Base-by-base conservation (phyloP, 2,329 filamentous ascomycete genomes). In the Fusarium paranaense region DNA sequence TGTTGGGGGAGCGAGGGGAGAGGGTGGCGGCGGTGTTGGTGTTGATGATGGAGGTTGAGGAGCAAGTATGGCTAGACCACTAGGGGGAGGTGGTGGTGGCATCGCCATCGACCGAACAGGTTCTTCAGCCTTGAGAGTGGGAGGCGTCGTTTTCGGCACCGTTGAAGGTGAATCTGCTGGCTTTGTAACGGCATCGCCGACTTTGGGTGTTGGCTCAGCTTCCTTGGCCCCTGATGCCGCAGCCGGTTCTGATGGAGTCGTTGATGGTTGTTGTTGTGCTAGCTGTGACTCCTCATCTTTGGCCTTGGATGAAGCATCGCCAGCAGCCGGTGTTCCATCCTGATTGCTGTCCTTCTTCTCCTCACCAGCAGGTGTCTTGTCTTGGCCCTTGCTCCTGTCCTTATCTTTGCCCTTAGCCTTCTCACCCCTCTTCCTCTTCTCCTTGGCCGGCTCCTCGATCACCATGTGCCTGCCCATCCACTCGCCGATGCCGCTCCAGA, bases 401-500 rank as follows among this genome's bases (percentile, higher is more conserved):
- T 69, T 75, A 27, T 66, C 77, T 25, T 78, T 79, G 2, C 32
- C 73, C 64, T 79, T 79, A 6, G 59, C 77, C 76, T 85, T 83
- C 6, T 83, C 81, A 1, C 76, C 80, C 60, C 81, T 83, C 58
- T 85, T 84, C 66, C 86, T 83, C 80, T 90, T 92, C 81, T 86
- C 85, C 80, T 91, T 92, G 73, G 86, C 86, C 78, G 89, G 90
- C 78, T 91, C 89, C 79, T 91, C 90, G 77, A 92, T 89, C 70
- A 92, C 87, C 71, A 91, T 87, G 2, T 87, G 87, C 40, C 89
- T 91, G 45, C 94, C 94, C 42, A 95, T 88, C 89, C 94, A 96
- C 77, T 94, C 90, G 37, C 94, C 94, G 72, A 94, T 90, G n/a
- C 96, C 97, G 82, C 95, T 98, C 93, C 95, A 98, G 82, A 94